These are phyloP conservation scores for Calonectria crousiana DNA, from an alignment of 2,329 filamentous ascomycete species.

Conservation along the genomic window DNA sequence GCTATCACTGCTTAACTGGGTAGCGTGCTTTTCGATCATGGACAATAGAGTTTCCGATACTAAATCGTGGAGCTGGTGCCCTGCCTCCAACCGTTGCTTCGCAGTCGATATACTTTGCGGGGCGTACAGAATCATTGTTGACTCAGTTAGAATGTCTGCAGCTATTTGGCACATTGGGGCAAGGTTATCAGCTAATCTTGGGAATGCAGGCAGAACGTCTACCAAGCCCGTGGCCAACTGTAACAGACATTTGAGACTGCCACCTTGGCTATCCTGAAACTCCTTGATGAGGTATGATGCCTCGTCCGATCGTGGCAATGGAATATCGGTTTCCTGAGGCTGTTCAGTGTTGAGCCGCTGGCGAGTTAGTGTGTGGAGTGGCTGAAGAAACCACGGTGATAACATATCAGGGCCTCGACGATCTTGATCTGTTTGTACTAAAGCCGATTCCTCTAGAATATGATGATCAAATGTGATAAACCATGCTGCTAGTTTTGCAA, in stretches of 20 bases:
- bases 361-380: slow-evolving; percentile 51
- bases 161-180: slow-evolving; percentile 52
- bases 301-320: slow-evolving; percentile 34
- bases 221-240: slow-evolving; percentile 57
- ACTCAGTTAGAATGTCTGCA: slow-evolving; percentile 49
- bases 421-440: slow-evolving; percentile 21
- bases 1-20: slow-evolving; percentile 61
- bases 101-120: slow-evolving; percentile 39
- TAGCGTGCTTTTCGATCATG: slow-evolving; percentile 68
- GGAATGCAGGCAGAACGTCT: slow-evolving; percentile 56
- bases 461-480: slow-evolving; percentile 63
- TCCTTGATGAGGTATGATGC: slow-evolving; percentile 54
- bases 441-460: slow-evolving; percentile 33
- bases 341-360: slow-evolving; percentile 26
- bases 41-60: slow-evolving; percentile 57
- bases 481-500: slow-evolving; percentile 63
- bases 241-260: slow-evolving; percentile 57
- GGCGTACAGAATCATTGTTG: slow-evolving; percentile 37
- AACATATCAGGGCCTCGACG: slow-evolving; percentile 42
- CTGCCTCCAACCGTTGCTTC: slow-evolving; percentile 52
- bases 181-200: slow-evolving; percentile 61
- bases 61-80: slow-evolving; percentile 57
- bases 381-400: slow-evolving; percentile 56
- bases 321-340: slow-evolving; percentile 27
- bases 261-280: slow-evolving; percentile 57